Evolutionary conservation across 2,329 filamentous ascomycete species (phyloP).

Genomic region (Aspergillus uvarum): DNA sequence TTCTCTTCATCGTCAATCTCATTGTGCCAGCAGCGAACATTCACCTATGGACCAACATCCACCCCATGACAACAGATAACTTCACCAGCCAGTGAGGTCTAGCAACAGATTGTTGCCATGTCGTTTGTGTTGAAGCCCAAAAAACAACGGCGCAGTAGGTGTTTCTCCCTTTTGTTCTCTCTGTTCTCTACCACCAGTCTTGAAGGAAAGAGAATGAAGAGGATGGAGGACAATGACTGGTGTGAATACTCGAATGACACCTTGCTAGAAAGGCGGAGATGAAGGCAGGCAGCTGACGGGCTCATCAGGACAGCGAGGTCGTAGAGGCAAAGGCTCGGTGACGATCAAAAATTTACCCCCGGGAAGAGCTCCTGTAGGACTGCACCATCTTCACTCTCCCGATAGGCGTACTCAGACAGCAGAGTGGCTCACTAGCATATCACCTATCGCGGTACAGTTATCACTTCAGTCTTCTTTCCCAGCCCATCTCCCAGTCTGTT

Average conservation of each 20-base stretch:
- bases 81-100: background rate
- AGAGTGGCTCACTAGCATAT: background rate
- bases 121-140: background rate
- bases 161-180: background rate
- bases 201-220: too few relatives aligned
- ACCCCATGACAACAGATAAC: background rate
- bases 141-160: background rate
- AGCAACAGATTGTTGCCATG: background rate
- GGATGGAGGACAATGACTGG: too few relatives aligned
- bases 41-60: background rate
- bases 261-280: too few relatives aligned
- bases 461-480: background rate
- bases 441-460: background rate
- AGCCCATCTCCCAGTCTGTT: background rate
- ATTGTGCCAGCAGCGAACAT: background rate
- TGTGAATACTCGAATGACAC: too few relatives aligned
- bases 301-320: constrained; percentile 14
- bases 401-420: background rate
- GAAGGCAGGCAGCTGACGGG: background rate
- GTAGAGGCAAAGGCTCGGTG: constrained; percentile 15
- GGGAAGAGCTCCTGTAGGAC: constrained; percentile 17
- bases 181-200: too few relatives aligned
- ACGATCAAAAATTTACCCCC: constrained; percentile 19
- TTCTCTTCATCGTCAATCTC: background rate
- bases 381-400: background rate